These are phyloP conservation scores for Phytophthora ramorum DNA, from an alignment of 352 stramenopile species.

Conservation along the genomic window DNA sequence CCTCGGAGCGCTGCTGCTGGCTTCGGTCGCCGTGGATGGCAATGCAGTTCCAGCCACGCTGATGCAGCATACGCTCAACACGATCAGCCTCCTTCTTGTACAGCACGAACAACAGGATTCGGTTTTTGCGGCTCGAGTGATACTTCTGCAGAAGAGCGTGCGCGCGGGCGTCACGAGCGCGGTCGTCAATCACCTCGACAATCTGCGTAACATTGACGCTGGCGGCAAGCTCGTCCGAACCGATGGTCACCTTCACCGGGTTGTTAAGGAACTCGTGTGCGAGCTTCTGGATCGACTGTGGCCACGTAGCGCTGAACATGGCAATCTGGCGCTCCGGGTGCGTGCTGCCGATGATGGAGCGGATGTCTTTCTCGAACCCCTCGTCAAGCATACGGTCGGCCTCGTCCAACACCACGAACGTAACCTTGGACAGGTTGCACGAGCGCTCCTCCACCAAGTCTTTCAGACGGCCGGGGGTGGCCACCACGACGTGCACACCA, in stretches of 20 bases:
- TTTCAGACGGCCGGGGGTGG: constrained; percentile 96
- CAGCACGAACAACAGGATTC: constrained; percentile 97
- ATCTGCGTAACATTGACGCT: constrained; percentile 97
- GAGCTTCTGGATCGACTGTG: constrained; percentile 96
- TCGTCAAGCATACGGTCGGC: constrained; percentile 95
- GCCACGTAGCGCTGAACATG: constrained; percentile 98
- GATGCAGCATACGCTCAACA: constrained; percentile 93
- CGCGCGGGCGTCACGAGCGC: constrained; percentile 86
- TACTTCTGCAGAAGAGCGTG: constrained; percentile 94
- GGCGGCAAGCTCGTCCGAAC: constrained; percentile 95
- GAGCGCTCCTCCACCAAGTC: constrained; percentile 87
- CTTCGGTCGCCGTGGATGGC: constrained; percentile 97
- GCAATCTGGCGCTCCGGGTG: constrained; percentile 93
- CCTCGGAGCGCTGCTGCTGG: constrained; percentile 91
- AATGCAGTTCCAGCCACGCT: constrained; percentile 93
- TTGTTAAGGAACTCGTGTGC: constrained; percentile 96
- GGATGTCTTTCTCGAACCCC: constrained; percentile 96
- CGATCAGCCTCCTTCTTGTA: constrained; percentile 99
- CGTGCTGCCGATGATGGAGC: constrained; percentile 83
- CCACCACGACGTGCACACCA: constrained; percentile 94
- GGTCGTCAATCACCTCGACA: constrained; percentile 95
- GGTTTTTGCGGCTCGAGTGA: constrained; percentile 91
- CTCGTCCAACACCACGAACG: constrained; percentile 96
- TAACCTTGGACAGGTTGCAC: constrained; percentile 89
- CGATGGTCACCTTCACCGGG: constrained; percentile 94